Percentiles rank a stretch among this genome's conserved stretches.
phyloP scores from a whole-genome alignment of 768 basidiomycete species.

The Phlebiopsis flavidoalba region DNA sequence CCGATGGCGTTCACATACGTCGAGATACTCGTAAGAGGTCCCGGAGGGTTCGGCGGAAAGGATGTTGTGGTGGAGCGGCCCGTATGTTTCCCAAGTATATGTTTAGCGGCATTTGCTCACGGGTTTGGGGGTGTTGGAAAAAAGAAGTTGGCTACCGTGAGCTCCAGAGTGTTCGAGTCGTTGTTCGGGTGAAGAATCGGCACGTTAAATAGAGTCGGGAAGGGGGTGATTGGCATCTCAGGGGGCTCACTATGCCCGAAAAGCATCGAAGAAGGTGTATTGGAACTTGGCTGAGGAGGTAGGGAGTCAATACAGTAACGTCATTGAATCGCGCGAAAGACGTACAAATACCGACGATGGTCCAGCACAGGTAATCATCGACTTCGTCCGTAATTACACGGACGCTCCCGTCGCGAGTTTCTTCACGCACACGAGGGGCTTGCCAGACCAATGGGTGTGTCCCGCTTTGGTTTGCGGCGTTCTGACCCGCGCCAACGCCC shows the following conservation, averaged over 20 bases:
- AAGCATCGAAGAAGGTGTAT: constrained; percentile 91
- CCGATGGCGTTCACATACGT: constrained; percentile 49
- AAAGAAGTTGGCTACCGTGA: constrained; percentile 87
- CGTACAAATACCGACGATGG: constrained; percentile 92
- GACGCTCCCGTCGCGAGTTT: constrained; percentile 68
- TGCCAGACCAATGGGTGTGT: constrained; percentile 80
- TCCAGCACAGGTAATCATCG: constrained; percentile 95
- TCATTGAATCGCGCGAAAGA: constrained; percentile 14
- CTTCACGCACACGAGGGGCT: constrained; percentile 75
- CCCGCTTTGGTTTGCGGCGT: constrained; percentile 69
- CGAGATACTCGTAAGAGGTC: constrained; percentile 59
- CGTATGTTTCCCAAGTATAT: constrained; percentile 85
- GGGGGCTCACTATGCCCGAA: constrained; percentile 75
- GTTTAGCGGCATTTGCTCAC: constrained; percentile 60
- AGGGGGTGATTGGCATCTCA: constrained; percentile 79
- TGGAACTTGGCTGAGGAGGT: constrained; percentile 75
- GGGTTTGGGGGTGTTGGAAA: constrained; percentile 67
- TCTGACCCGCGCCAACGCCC: constrained; percentile 69
- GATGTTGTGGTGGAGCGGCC: constrained; percentile 79
- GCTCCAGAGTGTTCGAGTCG: constrained; percentile 58
- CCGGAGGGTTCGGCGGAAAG: constrained; percentile 68
- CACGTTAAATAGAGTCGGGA: constrained; percentile 80
- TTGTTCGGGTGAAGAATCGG: constrained; percentile 60
- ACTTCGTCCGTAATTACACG: constrained; percentile 80
- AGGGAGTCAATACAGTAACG: constrained; percentile 6